Evolutionary conservation across 441 rosid species (phyloP), one percentile per base, ranked within the genome.

Genomic region (Adansonia grandidieri): DNA sequence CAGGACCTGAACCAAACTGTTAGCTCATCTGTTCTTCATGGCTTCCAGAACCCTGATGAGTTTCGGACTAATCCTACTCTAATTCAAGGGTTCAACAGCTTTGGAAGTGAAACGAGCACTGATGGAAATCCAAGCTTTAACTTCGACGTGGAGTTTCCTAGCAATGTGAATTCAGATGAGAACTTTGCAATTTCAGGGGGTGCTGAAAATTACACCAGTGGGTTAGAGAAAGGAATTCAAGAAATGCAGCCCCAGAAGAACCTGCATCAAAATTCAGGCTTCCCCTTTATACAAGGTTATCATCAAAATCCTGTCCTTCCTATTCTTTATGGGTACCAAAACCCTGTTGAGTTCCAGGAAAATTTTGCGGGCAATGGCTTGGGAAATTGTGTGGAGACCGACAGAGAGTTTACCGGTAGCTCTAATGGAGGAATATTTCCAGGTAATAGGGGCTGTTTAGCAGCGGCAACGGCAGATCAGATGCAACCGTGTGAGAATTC

Each of bases 331-430:
- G 60, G 60, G 0, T 50, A 51, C 44, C 74, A 71, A 51, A 69
- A 70, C 73, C 44, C 58, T 14, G 58, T 70, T 22, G 44, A 8
- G 22, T 15, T 71, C 28, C 15, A 40, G 37, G 44, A 71, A 24
- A 50, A 50, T 71, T 20, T 7, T 2, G 45, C 45, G 8, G 22
- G 42, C 44, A 6, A 0, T 68, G 56, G 54, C 37, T 45, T 10
- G 17, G 56, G 57, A 22, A 69, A 69, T 69, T 11, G 37, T 68
- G 32, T 68, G 72, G 72, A 48, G 56, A 68, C 72, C 10, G 24
- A 20, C 72, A 69, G 40, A 48, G 57, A 20, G 20, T 70, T 70
- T 50, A 28, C 3, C 6, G 74, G 19, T 50, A 70, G 24, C 44
- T 24, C 0, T 9, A 60, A 20, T 9, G 64, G 64, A 60, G 32